A percentile compares a stretch with the other conserved stretches of the same genome.
Conservation (phyloP, 2,329 filamentous ascomycete species). For the Neodidymelliopsis sp. region DNA sequence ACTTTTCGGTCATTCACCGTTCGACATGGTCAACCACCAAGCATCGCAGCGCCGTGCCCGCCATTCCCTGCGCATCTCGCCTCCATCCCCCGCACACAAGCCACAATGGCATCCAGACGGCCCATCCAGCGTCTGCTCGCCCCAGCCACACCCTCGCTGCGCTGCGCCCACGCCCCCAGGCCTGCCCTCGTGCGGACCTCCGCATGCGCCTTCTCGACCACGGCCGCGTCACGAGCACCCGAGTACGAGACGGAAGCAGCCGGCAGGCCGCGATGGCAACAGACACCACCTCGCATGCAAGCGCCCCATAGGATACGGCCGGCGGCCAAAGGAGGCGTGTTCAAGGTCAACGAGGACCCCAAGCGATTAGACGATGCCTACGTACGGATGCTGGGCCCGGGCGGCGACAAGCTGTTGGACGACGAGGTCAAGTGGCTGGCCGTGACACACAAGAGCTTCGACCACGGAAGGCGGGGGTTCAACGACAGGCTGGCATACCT, state of each 20-base stretch:
- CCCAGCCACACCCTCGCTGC: slow-evolving; percentile 36
- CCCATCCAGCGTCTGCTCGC: slow-evolving; percentile 47
- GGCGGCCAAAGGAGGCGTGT: slow-evolving; percentile 64
- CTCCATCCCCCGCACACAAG: slow-evolving; percentile 19
- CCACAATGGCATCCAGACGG: slow-evolving; percentile 58
- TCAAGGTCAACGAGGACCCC: slow-evolving; percentile 78
- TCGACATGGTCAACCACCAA: slow-evolving; percentile 6
- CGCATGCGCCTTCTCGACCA: slow-evolving; percentile 46
- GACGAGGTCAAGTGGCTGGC: slow-evolving; percentile 97
- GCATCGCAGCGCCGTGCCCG: slow-evolving; percentile 15
- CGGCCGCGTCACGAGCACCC: slow-evolving; percentile 28
- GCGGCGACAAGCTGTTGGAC: slow-evolving; percentile 75
- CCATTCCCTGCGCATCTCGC: slow-evolving; percentile 22
- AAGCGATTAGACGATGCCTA: slow-evolving; percentile 79
- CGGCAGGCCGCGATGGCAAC: slow-evolving; percentile 57
- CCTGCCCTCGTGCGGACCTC: slow-evolving; percentile 43
- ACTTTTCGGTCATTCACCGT: slow-evolving; percentile 44
- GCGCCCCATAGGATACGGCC: slow-evolving; percentile 63
- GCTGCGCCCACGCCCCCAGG: slow-evolving; percentile 33
- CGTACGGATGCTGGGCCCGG: slow-evolving; percentile 74
- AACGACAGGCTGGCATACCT: slow-evolving; percentile 92
- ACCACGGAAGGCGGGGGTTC: slow-evolving; percentile 91
- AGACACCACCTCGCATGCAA: slow-evolving; percentile 57
- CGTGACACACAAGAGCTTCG: slow-evolving; percentile 97
- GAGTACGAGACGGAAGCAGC: slow-evolving; percentile 44